Percentiles rank a stretch among this genome's conserved stretches.
Conservation (phyloP, 495 filamentous ascomycete species). For the Aspergillus homomorphus region DNA sequence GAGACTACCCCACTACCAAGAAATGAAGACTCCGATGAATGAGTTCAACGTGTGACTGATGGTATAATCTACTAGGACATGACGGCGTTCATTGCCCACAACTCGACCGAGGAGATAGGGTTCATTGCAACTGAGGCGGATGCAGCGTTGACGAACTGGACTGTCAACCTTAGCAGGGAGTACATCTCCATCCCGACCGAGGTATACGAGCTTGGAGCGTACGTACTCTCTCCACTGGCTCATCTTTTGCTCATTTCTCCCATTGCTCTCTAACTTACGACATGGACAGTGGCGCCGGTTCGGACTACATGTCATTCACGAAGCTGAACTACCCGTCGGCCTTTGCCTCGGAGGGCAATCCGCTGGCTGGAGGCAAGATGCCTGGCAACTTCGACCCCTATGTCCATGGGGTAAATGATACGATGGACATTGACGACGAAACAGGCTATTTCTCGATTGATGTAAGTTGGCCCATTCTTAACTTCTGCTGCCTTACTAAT, state of each 20-base stretch:
- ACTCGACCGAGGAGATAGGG: slow-evolving; percentile 2
- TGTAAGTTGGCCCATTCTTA: background rate
- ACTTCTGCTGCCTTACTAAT: background rate
- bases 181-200: slow-evolving; percentile 5
- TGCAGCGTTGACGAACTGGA: background rate
- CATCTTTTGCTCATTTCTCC: background rate
- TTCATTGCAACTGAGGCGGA: slow-evolving; percentile 1
- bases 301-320: slow-evolving; percentile 6
- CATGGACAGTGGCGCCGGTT: background rate
- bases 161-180: background rate
- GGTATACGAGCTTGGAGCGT: background rate
- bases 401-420: background rate
- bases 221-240: background rate
- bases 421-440: slow-evolving; percentile 1
- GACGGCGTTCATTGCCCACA: slow-evolving; percentile 2
- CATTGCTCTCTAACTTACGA: background rate
- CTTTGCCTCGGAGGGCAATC: slow-evolving; percentile 3
- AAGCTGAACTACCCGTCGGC: slow-evolving; percentile 3
- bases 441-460: slow-evolving; percentile 1
- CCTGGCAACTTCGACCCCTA: background rate
- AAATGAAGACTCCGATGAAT: no score
- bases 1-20: no score
- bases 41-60: background rate
- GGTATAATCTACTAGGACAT: background rate
- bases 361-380: background rate